Evolutionary conservation across 1,284 basidiomycete species (phyloP), one percentile per base, ranked within the genome.

Genomic region (Leccinum pachyderme): DNA sequence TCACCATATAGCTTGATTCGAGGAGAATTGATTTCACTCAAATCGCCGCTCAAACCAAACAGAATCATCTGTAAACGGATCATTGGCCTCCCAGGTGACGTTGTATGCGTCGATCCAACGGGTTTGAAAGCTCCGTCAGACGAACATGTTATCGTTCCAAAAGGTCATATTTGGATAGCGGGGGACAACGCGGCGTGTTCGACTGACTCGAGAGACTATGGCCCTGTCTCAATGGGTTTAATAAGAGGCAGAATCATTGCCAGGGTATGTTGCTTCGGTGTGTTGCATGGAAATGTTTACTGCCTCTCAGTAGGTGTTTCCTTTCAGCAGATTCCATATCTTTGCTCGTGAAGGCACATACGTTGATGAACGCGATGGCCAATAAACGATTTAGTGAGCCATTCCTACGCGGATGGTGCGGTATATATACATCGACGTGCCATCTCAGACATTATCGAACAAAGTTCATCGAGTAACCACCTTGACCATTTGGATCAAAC

Each of bases 381-480:
- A 45, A 62, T 29, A 44, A 39, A 24, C 45, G n/a, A 44, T 46
- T 9, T 62, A 47, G 49, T 44, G 32, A 50, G 24, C 45, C 13
- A 58, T 35, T 45, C 24, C n/a, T 52, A 43, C n/a, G 32, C 35
- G 50, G 45, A 43, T 44, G 48, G 25, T 18, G 35, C 41, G 48
- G 25, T 18, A 35, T 49, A 13, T 52, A 56, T 22, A 49, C 6
- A 54, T 51, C 32, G 33, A 43, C 13, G 29, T 44, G 41, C n/a
- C 32, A 24, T 31, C 48, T 28, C 35, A 11, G 27, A 24, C 39
- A 35, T 72, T 74, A 83, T 60, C 65, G 77, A 29, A 78, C 76
- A 64, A 98, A 98, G 63, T 93, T 91, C 81, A 98, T 84, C 2
- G 89, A 91, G 75, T 98, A 98, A 0, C 95, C 93, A 28, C 96